Conservation (phyloP, 805 yeast species). For the Torulaspora quercuum region DNA sequence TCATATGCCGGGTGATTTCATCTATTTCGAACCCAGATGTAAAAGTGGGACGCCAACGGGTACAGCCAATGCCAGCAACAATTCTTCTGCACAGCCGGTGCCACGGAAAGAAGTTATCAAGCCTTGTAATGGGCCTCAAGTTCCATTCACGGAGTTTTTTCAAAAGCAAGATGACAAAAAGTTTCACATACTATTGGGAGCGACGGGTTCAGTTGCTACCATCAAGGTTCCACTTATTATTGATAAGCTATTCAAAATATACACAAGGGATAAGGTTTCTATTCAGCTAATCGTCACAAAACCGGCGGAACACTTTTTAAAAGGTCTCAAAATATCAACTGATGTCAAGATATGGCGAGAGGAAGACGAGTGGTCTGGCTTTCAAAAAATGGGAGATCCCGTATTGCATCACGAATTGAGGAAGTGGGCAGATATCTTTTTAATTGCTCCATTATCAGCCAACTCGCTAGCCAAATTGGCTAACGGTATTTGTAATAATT, state of each 20-base stretch:
- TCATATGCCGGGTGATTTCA: conserved; percentile 38
- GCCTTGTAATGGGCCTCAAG: conserved; percentile 52
- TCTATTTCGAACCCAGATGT: conserved; percentile 28
- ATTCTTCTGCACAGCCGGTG: conserved; percentile 30
- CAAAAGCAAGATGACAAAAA: conserved; percentile 76
- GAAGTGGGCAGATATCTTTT: conserved; percentile 79
- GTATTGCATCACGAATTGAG: conserved; percentile 74
- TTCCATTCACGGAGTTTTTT: conserved; percentile 71
- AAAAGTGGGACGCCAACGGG: conserved; percentile 9
- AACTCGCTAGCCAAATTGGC: conserved; percentile 73
- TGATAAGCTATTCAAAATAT: conserved; percentile 77
- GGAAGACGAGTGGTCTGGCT: conserved; percentile 68
- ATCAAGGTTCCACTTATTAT: conserved; percentile 88
- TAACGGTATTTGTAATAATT: conserved; percentile 73
- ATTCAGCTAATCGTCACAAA: conserved; percentile 82
- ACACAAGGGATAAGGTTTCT: conserved; percentile 67
- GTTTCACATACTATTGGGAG: conserved; percentile 83
- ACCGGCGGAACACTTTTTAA: conserved; percentile 67
- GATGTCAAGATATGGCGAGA: conserved; percentile 85
- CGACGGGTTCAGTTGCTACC: conserved; percentile 96
- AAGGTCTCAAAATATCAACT: conserved; percentile 59
- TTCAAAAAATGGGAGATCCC: conserved; percentile 60
- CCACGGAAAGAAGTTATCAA: conserved; percentile 49
- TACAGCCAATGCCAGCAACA: background rate
- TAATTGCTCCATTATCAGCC: conserved; percentile 76